Evolutionary conservation across 1,139 yeast genomes (phyloP).

Genomic region (Zygosaccharomyces sapae): DNA sequence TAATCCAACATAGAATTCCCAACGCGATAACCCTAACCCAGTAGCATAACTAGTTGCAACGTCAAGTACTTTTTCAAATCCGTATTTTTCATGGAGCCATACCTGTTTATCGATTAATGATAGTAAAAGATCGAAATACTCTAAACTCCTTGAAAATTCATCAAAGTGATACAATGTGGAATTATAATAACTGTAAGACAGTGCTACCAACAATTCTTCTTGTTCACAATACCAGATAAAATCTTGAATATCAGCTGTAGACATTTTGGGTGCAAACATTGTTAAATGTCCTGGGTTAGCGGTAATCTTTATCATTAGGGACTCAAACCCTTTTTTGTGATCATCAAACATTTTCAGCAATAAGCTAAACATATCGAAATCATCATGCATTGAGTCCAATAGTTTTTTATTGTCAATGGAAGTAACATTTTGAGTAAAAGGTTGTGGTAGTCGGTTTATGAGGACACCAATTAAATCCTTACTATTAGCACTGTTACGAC

Average conservation of each 20-base stretch:
- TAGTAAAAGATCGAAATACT: conserved; percentile 29
- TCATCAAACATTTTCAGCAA: conserved; percentile 22
- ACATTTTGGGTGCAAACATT: conserved; percentile 1
- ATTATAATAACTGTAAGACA: conserved; percentile 26
- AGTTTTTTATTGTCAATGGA: conserved; percentile 18
- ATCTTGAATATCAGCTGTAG: conserved; percentile 10
- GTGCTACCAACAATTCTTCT: conserved; percentile 26
- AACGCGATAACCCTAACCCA: conserved; percentile 30
- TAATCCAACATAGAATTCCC: conserved; percentile 37
- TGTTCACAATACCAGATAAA: conserved; percentile 20
- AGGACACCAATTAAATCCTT: conserved; percentile 18
- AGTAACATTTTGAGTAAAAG: conserved; percentile 22
- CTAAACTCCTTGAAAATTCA: conserved; percentile 21
- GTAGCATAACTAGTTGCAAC: conserved; percentile 26
- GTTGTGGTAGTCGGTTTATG: conserved; percentile 26
- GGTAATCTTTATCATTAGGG: conserved; percentile 18
- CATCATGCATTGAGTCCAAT: conserved; percentile 19
- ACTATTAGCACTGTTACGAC: conserved; percentile 15
- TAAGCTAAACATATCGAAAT: conserved; percentile 24
- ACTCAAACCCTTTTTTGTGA: conserved; percentile 18
- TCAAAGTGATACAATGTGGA: conserved; percentile 24
- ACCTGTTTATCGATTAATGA: conserved; percentile 23
- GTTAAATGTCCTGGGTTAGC: conserved; percentile 1
- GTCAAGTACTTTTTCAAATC: conserved; percentile 25
- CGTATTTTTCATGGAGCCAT: conserved; percentile 26